Evolutionary conservation across 305 asterid species (phyloP).

Genomic region (Fraxinus velutina): DNA sequence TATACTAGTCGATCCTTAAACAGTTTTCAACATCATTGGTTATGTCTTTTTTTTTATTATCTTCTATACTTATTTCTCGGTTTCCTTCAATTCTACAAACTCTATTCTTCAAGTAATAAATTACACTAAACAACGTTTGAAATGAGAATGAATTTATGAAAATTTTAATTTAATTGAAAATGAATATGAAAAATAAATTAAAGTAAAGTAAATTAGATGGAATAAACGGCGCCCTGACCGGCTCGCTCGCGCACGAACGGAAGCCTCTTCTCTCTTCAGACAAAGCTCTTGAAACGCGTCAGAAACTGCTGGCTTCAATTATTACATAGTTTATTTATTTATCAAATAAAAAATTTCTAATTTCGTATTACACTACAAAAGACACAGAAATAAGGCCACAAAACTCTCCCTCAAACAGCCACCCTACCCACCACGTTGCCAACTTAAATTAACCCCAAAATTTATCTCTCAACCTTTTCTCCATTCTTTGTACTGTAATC

Average conservation of each 20-base stretch:
- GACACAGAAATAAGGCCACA: neutral
- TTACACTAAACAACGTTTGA: no score
- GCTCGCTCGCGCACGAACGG: neutral
- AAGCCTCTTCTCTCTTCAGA: neutral
- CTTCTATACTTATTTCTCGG: neutral
- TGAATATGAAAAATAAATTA: no score
- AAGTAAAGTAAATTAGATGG: no score
- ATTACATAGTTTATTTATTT: neutral
- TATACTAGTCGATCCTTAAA: no score
- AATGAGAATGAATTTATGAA: neutral
- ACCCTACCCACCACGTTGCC: neutral
- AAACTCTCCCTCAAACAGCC: neutral
- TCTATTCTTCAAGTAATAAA: no score
- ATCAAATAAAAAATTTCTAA: neutral
- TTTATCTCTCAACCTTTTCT: neutral
- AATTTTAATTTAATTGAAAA: neutral
- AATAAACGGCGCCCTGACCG: neutral
- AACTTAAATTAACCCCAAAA: neutral
- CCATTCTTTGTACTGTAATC: neutral
- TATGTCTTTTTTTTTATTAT: no score
- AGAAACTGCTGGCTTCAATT: neutral
- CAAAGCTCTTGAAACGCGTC: neutral
- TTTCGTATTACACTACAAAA: neutral
- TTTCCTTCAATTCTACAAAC: neutral
- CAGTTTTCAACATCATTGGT: no score